Conservation (phyloP, 805 yeast genomes). For the Groenewaldozyma salmanticensis region DNA sequence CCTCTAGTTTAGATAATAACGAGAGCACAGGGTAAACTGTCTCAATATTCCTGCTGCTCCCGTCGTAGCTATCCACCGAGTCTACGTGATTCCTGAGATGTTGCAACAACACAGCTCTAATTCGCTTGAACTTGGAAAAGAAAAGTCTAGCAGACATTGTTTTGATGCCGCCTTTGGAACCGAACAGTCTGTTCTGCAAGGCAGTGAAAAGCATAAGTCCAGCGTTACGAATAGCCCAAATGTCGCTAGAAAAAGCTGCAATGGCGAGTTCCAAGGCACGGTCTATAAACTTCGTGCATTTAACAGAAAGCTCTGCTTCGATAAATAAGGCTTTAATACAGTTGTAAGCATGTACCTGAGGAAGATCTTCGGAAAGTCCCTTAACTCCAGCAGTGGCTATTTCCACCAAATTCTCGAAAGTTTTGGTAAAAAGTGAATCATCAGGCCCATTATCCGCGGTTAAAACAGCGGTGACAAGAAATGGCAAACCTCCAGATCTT, state of each 20-base stretch:
- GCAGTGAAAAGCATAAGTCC: slow-evolving; percentile 89
- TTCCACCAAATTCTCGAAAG: slow-evolving; percentile 42
- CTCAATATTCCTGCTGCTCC: slow-evolving; percentile 36
- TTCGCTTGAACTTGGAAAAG: slow-evolving; percentile 52
- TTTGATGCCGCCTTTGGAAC: slow-evolving; percentile 30
- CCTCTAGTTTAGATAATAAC: slow-evolving; percentile 57
- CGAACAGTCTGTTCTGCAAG: slow-evolving; percentile 71
- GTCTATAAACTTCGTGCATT: slow-evolving; percentile 43
- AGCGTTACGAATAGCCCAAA: slow-evolving; percentile 87
- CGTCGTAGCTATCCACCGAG: slow-evolving; percentile 14
- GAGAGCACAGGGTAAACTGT: slow-evolving; percentile 68
- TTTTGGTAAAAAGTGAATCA: slow-evolving; percentile 34
- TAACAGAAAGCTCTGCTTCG: slow-evolving; percentile 55
- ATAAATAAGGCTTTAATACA: slow-evolving; percentile 66
- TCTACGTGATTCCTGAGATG: slow-evolving; percentile 21
- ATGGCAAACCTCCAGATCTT: slow-evolving; percentile 90
- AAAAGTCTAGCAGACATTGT: slow-evolving; percentile 45
- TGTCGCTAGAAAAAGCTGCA: slow-evolving; percentile 47
- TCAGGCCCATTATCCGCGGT: slow-evolving; percentile 35
- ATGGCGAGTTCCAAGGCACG: slow-evolving; percentile 53
- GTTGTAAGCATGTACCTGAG: slow-evolving; percentile 91
- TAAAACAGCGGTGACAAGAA: slow-evolving; percentile 63
- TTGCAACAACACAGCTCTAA: slow-evolving; percentile 38
- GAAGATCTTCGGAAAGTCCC: slow-evolving; percentile 63
- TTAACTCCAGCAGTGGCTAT: slow-evolving; percentile 49